phyloP scores from a whole-genome alignment of 2,329 filamentous ascomycete genomes.

The Phaeosphaeriaceae sp. region DNA sequence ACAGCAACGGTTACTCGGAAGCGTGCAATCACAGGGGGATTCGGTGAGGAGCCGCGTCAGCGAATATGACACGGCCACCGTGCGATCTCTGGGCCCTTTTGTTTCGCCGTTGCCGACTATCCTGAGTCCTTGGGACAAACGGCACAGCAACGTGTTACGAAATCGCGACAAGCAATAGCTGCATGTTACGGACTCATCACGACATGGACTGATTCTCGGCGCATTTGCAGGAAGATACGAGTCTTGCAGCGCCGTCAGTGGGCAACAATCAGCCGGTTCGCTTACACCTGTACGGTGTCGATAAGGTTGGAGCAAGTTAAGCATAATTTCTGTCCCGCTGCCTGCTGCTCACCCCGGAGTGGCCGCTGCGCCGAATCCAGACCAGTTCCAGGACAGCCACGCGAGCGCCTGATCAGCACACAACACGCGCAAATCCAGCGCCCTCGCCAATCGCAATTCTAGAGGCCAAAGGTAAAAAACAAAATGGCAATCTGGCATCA shows the following conservation, averaged over 20 bases:
- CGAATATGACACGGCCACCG: slow-evolving; percentile 17
- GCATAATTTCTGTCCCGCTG: slow-evolving; percentile 44
- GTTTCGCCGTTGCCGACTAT: neutral
- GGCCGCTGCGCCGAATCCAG: slow-evolving; percentile 17
- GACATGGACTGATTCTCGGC: neutral
- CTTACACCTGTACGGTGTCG: slow-evolving; percentile 37
- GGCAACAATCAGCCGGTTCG: slow-evolving; percentile 21
- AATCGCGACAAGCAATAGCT: neutral
- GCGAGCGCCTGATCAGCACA: slow-evolving; percentile 14
- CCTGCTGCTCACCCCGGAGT: slow-evolving; percentile 33
- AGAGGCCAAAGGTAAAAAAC: neutral
- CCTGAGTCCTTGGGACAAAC: neutral
- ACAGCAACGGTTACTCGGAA: slow-evolving; percentile 23
- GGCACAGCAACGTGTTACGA: neutral
- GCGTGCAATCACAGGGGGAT: slow-evolving; percentile 26
- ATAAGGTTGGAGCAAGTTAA: slow-evolving; percentile 49
- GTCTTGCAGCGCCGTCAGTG: neutral
- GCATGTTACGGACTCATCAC: neutral
- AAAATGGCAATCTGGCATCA: neutral
- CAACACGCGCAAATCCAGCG: neutral
- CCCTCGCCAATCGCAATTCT: neutral
- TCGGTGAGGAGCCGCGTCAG: slow-evolving; percentile 43
- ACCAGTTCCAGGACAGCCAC: slow-evolving; percentile 16
- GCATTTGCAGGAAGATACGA: neutral
- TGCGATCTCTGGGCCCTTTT: neutral